A percentile compares a stretch with the other conserved stretches of the same genome.
Conservation (phyloP, 352 stramenopile species). For the Aphanomyces invadans region DNA sequence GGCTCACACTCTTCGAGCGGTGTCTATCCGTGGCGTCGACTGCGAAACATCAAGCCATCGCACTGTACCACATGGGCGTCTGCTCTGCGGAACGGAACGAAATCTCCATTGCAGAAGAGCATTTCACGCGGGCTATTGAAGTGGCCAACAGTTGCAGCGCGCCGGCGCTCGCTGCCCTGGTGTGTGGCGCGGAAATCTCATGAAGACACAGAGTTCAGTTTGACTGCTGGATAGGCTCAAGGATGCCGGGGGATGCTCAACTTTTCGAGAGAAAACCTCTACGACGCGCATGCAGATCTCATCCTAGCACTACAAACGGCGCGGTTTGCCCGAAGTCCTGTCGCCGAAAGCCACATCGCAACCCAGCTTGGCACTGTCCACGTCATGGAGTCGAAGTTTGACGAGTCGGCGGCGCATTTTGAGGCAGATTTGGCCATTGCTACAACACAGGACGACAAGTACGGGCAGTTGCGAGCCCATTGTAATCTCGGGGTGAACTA, state of each 20-base stretch:
- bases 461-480: conserved; percentile 14
- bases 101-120: background rate
- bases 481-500: conserved; percentile 9
- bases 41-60: background rate
- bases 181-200: background rate
- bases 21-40: background rate
- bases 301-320: conserved; percentile 11
- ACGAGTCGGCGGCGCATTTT: background rate
- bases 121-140: conserved; percentile 3
- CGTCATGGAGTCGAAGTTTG: conserved; percentile 18
- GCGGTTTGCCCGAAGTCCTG: background rate
- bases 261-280: conserved; percentile 9
- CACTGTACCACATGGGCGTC: conserved; percentile 16
- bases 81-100: background rate
- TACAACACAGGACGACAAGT: background rate
- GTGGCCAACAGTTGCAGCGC: background rate
- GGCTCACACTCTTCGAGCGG: background rate
- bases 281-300: conserved; percentile 7
- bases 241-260: background rate
- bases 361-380: conserved; percentile 4
- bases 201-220: background rate
- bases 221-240: background rate
- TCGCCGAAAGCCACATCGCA: background rate
- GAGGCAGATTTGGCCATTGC: conserved; percentile 17
- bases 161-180: background rate